These are phyloP conservation scores for Dipteronia sinensis DNA, from an alignment of 345 rosid genomes.

Conservation along the genomic window DNA sequence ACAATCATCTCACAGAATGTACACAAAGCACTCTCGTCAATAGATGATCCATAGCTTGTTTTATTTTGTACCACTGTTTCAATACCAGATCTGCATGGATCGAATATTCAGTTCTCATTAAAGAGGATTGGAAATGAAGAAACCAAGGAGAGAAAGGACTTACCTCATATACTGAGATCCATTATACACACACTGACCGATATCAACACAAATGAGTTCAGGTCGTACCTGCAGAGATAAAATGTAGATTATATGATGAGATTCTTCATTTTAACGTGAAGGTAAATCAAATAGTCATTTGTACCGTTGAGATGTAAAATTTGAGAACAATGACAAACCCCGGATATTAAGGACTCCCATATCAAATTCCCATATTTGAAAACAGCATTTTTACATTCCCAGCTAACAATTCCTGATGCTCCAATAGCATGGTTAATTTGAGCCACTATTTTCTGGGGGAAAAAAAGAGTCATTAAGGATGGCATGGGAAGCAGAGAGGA, in stretches of 20 bases:
- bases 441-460: constrained; percentile 44
- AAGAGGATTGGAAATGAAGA: not conserved
- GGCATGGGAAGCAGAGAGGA: not conserved
- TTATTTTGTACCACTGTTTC: constrained; percentile 33
- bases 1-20: constrained; percentile 54
- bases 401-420: constrained; percentile 49
- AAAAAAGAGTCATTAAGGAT: constrained; percentile 16
- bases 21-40: constrained; percentile 34
- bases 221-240: constrained; percentile 45
- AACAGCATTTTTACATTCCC: constrained; percentile 48
- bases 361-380: constrained; percentile 39
- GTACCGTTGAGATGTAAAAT: not conserved
- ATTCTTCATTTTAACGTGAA: not conserved
- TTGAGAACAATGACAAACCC: constrained; percentile 39
- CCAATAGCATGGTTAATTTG: constrained; percentile 62
- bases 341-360: constrained; percentile 49
- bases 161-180: constrained; percentile 26
- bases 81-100: constrained; percentile 29
- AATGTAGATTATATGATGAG: not conserved
- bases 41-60: constrained; percentile 6
- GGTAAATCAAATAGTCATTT: not conserved
- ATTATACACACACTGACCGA: constrained; percentile 46
- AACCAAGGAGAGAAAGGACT: not conserved
- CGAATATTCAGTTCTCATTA: not conserved
- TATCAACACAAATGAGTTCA: constrained; percentile 48